Base-by-base conservation (phyloP, 768 basidiomycete genomes). In the Baorangia bicolor region DNA sequence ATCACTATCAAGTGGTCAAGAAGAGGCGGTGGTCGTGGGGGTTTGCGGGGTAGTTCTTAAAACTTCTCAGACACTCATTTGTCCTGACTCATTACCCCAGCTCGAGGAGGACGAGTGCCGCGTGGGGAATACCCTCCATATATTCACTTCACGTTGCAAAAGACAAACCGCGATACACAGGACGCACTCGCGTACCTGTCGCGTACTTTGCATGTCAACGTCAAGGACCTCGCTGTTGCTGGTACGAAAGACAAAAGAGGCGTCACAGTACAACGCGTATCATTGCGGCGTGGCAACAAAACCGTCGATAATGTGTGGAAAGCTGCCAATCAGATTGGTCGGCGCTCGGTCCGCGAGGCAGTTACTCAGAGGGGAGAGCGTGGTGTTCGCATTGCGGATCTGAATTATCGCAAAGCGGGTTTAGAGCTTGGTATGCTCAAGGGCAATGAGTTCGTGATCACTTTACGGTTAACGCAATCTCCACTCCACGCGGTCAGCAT, bases 191-290 rank as follows among this genome's bases (percentile, higher is more conserved):
- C 83, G 2, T 79, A 95, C 63, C 74, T 99, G 31, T 78, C 91
- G 18, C 86, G 94, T 14, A 78, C 81, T 30, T 77, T 98, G n/a
- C 86, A 88, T 57, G 84, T 87, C 55, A 83, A 77, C 23, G 70
- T 85, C 47, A 94, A 90, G 72, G 92, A 96, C 65, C 77, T 99
- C 9, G 84, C 87, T 23, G 89, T 94, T 25, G 92, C 94, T 4
- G 97, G 97, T 0, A 99, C 97, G 9, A 99, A 99, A 69, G 97
- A 99, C 74, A 99, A 98, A 69, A 89, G 97, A 33, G 97, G 94
- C 0, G 93, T 98, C 16, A 98, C 97, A 2, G 86, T 92, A 1
- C 97, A 99, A 68, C 85, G 93, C 2, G 93, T 98, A 18, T 88
- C 88, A 4, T 69, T 98, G 16, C 82, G 83, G 51, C 80, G 94